Base-by-base conservation (phyloP, 1,284 basidiomycete species). In the Mycena sp. region DNA sequence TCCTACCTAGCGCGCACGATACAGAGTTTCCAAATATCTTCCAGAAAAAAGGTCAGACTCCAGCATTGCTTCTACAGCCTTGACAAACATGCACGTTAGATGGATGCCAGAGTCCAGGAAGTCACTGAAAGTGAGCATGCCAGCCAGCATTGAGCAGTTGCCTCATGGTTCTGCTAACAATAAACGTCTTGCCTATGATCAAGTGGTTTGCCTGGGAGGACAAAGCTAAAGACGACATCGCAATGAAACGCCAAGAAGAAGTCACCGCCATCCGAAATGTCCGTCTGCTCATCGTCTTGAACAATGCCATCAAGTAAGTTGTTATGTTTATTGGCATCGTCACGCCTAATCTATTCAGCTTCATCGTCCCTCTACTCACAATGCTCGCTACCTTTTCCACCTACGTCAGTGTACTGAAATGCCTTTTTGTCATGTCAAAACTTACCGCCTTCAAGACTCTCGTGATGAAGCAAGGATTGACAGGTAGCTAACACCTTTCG, bases 141-240 rank as follows among this genome's bases (percentile, higher is more conserved):
- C 29, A 6, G n/a, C n/a, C n/a, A n/a, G n/a, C 25, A 63, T 21
- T 40, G 40, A 9, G 17, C 5, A 2, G 35, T 32, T 21, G 21
- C 28, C 16, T 17, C 25, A 26, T 46, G 32, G 46, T 10, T 2
- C 19, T 25, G 37, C n/a, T 19, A 65, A 59, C 77, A 16, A 76
- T 85, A 74, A 82, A 74, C 65, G 77, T 85, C 10, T 67, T 86
- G 17, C 77, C 87, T 26, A 88, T 88, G 81, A 79, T 89, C 74
- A 91, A 91, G 74, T 81, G 44, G 65, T 91, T 91, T 68, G 89
- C 85, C 9, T 89, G 87, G 87, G 87, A 88, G 70, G 74, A 73
- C 19, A 81, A 84, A 67, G 83, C 86, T 72, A 78, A 83, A 57
- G 74, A 78, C 9, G 78, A 80, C 52, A 78, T 89, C 40, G 76